Evolutionary conservation across 208 protist genomes (phyloP), one percentile per base, ranked within the genome.

Genomic region (Acanthamoeba sp.): DNA sequence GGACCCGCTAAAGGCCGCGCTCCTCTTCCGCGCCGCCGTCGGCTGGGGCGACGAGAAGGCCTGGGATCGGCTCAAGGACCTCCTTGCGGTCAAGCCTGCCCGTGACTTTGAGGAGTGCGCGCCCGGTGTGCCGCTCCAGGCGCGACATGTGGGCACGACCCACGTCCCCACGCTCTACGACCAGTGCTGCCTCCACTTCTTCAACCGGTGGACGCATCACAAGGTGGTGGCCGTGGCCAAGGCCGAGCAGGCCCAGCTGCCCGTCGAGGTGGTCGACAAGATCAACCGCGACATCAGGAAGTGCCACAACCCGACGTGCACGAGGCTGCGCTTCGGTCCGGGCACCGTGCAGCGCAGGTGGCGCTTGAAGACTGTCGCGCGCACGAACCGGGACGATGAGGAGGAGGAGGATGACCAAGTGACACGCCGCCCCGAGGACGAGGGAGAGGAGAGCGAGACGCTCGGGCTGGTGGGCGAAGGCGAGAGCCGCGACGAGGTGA

Each of bases 1-100:
- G 64, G 64, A 93, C 62, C 1, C 27, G 16, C 29, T 84, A 32
- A 64, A 71, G 38, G 55, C 89, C 20, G 89, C 69, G 62, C 40
- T 55, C 32, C 34, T 50, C 40, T 80, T 93, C 62, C 38, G 89
- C 5, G n/a, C 42, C 22, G 89, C 89, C 36, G 18, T 64, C 89
- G 24, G 24, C 34, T 82, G 69, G 89, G 89, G 89, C n/a, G 89
- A 93, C 36, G 66, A 76, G 24, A 45, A 71, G 27, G 55, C 89
- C 62, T 93, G 89, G 84, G 36, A 1, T 18, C 84, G 55, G 50
- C 84, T 90, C 34, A 69, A 48, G 29, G 29, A 59, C 18, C 55
- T 90, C 16, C 52, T 90, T 16, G 38, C 22, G 12, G 82, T 3
- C 22, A 10, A 9, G 10, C 9, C 82, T 6, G 36, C 24, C 4